Base-by-base conservation (phyloP, 1,139 yeast species). In the Nakaseomyces kungkrabaensis region DNA sequence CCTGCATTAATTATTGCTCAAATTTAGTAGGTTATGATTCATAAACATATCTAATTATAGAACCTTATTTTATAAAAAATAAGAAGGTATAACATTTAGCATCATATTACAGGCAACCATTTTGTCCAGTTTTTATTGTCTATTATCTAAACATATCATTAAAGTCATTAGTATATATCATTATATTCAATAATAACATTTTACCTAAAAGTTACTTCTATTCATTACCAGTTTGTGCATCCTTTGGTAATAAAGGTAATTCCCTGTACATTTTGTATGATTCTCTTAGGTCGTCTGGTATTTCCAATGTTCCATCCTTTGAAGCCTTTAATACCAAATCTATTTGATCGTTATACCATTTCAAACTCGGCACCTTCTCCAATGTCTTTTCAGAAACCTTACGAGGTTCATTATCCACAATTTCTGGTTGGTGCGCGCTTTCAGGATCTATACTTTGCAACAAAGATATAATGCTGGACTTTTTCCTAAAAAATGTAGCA, bases 401-500 rank as follows among this genome's bases (percentile, higher is more conserved):
- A 25, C 37, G 41, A 1, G 57, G 54, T 13, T 17, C 44, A 17
- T 53, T 52, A 2, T 38, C 29, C 22, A 41, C 38, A 10, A 38
- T n/a, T 6, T 37, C 26, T 11, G 38, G 24, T 25, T 17, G 33
- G 10, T 25, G 41, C 8, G 40, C 40, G 2, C 43, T 41, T 2
- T 51, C 50, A 4, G 52, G 40, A 10, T 60, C 66, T 24, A 61
- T 43, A 26, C 57, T 53, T 41, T 55, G 57, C 33, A 65, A 47
- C 11, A 62, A 59, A 7, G 58, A 42, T n/a, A 54, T 50, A 5
- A 65, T 45, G 50, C 67, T 62, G 4, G 64, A 59, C n/a, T 59
- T 52, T 50, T 65, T 65, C 45, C 68, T 57, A 37, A 63, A 53
- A 29, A 65, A 48, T 1, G 66, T 63, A 5, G 67, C 62, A 34